A percentile compares a stretch with the other conserved stretches of the same genome.
phyloP scores from a whole-genome alignment of 768 basidiomycete species.

The Termitomyces titanicus region DNA sequence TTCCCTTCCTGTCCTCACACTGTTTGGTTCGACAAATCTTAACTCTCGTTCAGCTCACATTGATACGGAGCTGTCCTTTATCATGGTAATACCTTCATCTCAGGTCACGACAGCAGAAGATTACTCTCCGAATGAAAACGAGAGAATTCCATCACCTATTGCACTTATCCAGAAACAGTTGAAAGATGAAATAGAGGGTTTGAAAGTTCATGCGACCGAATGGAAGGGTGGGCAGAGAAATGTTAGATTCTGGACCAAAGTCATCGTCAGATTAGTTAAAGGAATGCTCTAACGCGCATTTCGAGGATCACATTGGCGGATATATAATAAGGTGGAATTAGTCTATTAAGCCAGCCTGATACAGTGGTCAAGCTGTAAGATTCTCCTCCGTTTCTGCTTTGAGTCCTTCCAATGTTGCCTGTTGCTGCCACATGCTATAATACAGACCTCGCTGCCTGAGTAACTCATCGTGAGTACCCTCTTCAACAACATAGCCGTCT shows the following conservation, averaged over 20 bases:
- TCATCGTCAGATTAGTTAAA: conserved; percentile 59
- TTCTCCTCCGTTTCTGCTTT: conserved; percentile 12
- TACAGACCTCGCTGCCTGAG: conserved; percentile 70
- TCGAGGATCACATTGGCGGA: too few species aligned
- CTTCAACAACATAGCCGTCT: conserved; percentile 88
- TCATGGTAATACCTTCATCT: conserved; percentile 66
- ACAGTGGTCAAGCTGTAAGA: not conserved
- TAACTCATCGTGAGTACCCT: conserved; percentile 90
- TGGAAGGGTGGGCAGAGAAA: conserved; percentile 61
- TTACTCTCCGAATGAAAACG: too few species aligned
- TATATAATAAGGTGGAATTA: not conserved
- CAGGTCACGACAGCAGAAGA: too few species aligned
- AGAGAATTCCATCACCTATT: conserved; percentile 2
- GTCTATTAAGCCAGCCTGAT: not conserved
- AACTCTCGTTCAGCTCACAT: conserved; percentile 88
- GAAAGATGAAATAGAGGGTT: conserved; percentile 47
- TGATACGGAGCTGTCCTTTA: conserved; percentile 88
- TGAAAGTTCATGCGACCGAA: conserved; percentile 44
- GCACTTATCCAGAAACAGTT: conserved; percentile 43
- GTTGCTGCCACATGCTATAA: conserved; percentile 79
- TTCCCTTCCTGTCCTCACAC: conserved; percentile 61
- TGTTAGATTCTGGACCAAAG: conserved; percentile 61
- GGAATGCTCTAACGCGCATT: conserved; percentile 52
- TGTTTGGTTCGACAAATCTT: conserved; percentile 94
- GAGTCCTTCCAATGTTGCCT: conserved; percentile 44